These are phyloP conservation scores for Rhypophila decipiens DNA, from an alignment of 495 filamentous ascomycete genomes.

Conservation along the genomic window DNA sequence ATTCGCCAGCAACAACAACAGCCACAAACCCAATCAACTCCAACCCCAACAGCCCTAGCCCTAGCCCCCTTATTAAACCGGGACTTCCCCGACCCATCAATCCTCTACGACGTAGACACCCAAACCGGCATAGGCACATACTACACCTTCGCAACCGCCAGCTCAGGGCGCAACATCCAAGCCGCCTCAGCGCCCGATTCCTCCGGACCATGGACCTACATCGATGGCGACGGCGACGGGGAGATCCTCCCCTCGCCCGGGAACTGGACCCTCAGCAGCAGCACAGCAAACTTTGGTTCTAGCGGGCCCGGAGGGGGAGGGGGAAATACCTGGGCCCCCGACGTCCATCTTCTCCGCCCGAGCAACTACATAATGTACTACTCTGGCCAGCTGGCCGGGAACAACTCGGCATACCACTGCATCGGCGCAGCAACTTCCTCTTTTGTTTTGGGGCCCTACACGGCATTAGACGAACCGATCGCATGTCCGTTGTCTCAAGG, in stretches of 20 bases:
- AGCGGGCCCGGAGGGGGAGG: not conserved
- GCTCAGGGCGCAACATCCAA: slow-evolving; percentile 27
- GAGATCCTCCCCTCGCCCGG: slow-evolving; percentile 19
- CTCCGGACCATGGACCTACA: slow-evolving; percentile 22
- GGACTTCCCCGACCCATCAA: slow-evolving; percentile 33
- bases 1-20: no score
- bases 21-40: not conserved
- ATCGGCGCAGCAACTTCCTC: slow-evolving; percentile 45
- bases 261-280: slow-evolving; percentile 24
- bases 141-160: slow-evolving; percentile 35
- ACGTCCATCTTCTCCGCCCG: slow-evolving; percentile 28
- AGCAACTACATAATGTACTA: slow-evolving; percentile 56
- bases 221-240: slow-evolving; percentile 22
- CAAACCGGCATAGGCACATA: no score
- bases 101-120: slow-evolving; percentile 23
- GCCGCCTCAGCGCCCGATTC: slow-evolving; percentile 21
- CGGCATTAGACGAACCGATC: slow-evolving; percentile 34
- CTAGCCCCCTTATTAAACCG: slow-evolving; percentile 6
- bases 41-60: not conserved
- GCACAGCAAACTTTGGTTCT: no score
- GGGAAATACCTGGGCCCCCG: slow-evolving; percentile 44
- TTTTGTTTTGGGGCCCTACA: slow-evolving; percentile 45
- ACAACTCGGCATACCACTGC: slow-evolving; percentile 41
- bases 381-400: slow-evolving; percentile 37
- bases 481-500: slow-evolving; percentile 46